Percentiles rank a stretch among this genome's conserved stretches.
These are phyloP conservation scores for Panaeolus papilionaceus DNA, from an alignment of 768 basidiomycete genomes.

Conservation along the genomic window DNA sequence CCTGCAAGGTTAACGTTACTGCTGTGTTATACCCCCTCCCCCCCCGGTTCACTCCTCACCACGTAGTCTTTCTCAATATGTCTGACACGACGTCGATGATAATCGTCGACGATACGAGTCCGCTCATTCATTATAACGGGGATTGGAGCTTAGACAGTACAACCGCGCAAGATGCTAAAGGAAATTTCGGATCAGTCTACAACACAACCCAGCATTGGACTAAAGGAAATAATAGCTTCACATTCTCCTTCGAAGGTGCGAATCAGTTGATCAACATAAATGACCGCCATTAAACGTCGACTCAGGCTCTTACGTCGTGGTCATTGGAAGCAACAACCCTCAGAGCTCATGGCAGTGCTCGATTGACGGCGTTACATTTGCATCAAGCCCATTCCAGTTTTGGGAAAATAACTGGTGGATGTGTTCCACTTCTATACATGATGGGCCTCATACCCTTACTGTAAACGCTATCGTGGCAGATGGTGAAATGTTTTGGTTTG, in stretches of 20 bases:
- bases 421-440: constrained; percentile 15
- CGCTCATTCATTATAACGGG: background rate
- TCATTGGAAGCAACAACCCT: background rate
- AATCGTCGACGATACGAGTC: background rate
- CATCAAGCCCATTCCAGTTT: constrained; percentile 5
- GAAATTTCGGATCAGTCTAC: background rate
- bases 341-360: constrained; percentile 18
- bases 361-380: constrained; percentile 19
- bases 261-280: background rate
- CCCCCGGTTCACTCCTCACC: no score
- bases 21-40: no score
- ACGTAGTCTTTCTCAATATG: background rate
- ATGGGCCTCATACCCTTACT: constrained; percentile 21
- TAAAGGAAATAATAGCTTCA: background rate
- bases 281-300: no score
- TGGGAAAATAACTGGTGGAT: constrained; percentile 23
- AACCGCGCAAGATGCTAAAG: background rate
- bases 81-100: background rate
- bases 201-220: background rate
- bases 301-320: background rate
- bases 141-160: background rate
- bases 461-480: constrained; percentile 20
- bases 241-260: background rate
- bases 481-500: constrained; percentile 21
- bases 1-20: no score